Conservation (phyloP, 805 yeast species). For the Candida fluviatilis region DNA sequence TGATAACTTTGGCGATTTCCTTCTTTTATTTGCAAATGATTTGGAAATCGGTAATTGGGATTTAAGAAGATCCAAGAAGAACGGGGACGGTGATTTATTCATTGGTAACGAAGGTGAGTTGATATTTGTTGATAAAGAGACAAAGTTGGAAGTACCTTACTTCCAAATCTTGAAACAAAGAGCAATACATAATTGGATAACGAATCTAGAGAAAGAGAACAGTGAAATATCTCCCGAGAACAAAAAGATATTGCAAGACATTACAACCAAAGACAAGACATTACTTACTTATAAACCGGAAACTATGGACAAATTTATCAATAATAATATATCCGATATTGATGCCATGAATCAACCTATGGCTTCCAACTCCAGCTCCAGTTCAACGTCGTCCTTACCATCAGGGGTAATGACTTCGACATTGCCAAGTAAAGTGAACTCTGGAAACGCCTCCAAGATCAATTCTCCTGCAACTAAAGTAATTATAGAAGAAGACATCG, state of each 20-base stretch:
- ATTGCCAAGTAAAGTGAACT: neutral
- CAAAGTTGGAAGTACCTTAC: conserved; percentile 40
- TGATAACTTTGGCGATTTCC: conserved; percentile 83
- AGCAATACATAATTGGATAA: conserved; percentile 30
- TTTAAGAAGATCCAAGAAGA: conserved; percentile 54
- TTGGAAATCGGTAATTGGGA: conserved; percentile 79
- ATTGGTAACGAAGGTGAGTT: conserved; percentile 71
- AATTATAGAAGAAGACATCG: neutral
- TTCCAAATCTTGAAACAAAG: conserved; percentile 37
- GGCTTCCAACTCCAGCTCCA: neutral
- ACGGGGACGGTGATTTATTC: conserved; percentile 49
- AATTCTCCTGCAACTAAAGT: neutral
- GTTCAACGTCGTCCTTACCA: conserved; percentile 8
- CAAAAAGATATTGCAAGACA: neutral
- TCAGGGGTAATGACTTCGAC: neutral
- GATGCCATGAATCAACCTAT: conserved; percentile 13
- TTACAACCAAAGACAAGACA: conserved; percentile 14
- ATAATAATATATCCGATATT: conserved; percentile 22
- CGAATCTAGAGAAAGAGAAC: conserved; percentile 13
- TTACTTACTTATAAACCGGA: conserved; percentile 16
- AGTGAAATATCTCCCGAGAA: neutral
- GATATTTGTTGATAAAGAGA: conserved; percentile 58
- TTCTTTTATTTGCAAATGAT: conserved; percentile 79
- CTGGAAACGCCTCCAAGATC: neutral
- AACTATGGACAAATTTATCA: conserved; percentile 29